phyloP scores from a whole-genome alignment of 805 yeast species.

The Sporopachydermia quercuum region DNA sequence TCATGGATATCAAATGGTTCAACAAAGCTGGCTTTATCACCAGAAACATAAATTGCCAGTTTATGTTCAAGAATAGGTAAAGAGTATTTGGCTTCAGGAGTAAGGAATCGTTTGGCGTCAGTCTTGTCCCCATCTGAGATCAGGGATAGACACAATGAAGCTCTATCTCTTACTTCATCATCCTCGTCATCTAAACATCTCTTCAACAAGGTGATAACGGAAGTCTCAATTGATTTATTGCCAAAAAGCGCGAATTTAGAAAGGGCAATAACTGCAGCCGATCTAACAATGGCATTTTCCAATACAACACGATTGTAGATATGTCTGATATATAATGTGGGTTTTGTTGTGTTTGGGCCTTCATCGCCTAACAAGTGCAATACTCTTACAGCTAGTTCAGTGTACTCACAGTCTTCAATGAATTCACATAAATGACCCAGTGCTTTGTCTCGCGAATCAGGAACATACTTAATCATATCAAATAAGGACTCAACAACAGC shows the following conservation, averaged over 20 bases:
- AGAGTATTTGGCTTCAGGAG: constrained; percentile 57
- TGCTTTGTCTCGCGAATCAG: constrained; percentile 69
- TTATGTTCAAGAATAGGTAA: constrained; percentile 66
- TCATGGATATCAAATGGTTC: constrained; percentile 56
- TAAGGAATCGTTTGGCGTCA: constrained; percentile 32
- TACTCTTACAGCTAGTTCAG: constrained; percentile 86
- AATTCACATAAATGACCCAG: constrained; percentile 87
- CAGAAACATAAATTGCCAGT: constrained; percentile 53
- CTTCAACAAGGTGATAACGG: constrained; percentile 59
- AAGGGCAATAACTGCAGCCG: constrained; percentile 87
- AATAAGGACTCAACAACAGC: constrained; percentile 85
- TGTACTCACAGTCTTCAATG: constrained; percentile 95
- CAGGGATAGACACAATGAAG: constrained; percentile 68
- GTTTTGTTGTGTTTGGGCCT: constrained; percentile 78
- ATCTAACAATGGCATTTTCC: constrained; percentile 89
- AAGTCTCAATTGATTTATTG: constrained; percentile 44
- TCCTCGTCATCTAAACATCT: constrained; percentile 82
- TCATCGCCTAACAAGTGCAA: constrained; percentile 85
- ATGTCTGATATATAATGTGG: constrained; percentile 86
- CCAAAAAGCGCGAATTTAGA: constrained; percentile 77
- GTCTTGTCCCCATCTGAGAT: constrained; percentile 23
- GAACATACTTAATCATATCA: constrained; percentile 78
- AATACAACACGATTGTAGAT: constrained; percentile 93
- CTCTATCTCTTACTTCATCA: constrained; percentile 97
- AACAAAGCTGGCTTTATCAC: constrained; percentile 27